Percentiles rank a stretch among this genome's conserved stretches.
These are phyloP conservation scores for Boletellus ananas DNA, from an alignment of 768 basidiomycete genomes.

Conservation along the genomic window DNA sequence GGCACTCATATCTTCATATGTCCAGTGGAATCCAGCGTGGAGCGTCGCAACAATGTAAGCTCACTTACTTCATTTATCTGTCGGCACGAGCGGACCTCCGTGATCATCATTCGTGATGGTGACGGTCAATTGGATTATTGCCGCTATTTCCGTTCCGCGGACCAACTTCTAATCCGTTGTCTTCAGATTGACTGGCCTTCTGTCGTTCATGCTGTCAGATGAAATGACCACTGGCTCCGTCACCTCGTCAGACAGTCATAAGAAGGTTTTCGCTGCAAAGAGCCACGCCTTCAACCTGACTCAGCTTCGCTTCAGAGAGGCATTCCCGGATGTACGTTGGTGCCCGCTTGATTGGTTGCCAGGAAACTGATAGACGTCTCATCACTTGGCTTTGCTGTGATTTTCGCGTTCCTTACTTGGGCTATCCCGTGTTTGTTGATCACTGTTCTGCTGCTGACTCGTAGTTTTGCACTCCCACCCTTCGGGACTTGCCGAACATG, in stretches of 20 bases:
- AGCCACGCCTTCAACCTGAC: slow-evolving; percentile 85
- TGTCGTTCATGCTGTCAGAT: slow-evolving; percentile 93
- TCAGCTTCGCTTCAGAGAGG: slow-evolving; percentile 78
- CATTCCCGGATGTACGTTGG: slow-evolving; percentile 79
- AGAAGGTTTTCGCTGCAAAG: slow-evolving; percentile 66
- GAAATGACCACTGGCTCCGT: slow-evolving; percentile 97
- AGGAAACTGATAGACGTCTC: slow-evolving; percentile 21
- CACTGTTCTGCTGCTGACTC: slow-evolving; percentile 10
- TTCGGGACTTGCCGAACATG: slow-evolving; percentile 90
- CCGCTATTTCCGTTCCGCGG: slow-evolving; percentile 3
- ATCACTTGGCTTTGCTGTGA: slow-evolving; percentile 15
- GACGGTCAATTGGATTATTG: slow-evolving; percentile 11
- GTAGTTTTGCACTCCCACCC: slow-evolving; percentile 66
- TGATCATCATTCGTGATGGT: slow-evolving; percentile 10
- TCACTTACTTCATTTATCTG: neutral
- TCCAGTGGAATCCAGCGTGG: slow-evolving; percentile 93
- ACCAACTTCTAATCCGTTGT: slow-evolving; percentile 9
- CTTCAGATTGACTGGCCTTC: slow-evolving; percentile 80
- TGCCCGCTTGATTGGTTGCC: slow-evolving; percentile 14
- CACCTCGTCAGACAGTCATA: slow-evolving; percentile 74
- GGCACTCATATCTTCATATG: slow-evolving; percentile 1
- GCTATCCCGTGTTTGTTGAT: slow-evolving; percentile 19
- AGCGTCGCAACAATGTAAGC: slow-evolving; percentile 90
- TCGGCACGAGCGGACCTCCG: slow-evolving; percentile 5
- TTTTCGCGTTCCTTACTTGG: slow-evolving; percentile 12